These are phyloP conservation scores for Colletotrichum cuscutae DNA, from an alignment of 2,329 filamentous ascomycete genomes.

Conservation along the genomic window DNA sequence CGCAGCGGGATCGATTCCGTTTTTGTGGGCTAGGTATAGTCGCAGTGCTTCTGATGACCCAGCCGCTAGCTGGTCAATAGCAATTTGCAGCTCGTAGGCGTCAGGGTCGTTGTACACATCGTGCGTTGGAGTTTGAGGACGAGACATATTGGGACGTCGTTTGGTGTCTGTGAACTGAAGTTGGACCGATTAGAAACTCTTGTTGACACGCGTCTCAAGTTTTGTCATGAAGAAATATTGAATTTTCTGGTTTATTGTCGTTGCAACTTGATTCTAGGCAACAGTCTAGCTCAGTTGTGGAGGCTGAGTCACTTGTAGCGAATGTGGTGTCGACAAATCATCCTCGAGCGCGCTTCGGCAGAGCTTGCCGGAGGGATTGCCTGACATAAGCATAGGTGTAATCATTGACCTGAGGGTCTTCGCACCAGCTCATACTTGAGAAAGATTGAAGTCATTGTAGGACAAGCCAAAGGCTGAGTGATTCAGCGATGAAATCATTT, in stretches of 20 bases:
- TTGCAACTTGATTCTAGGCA: neutral
- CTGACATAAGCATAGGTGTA: neutral
- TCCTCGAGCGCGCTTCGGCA: neutral
- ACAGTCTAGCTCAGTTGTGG: neutral
- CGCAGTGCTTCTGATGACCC: constrained; percentile 16
- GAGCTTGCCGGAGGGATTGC: neutral
- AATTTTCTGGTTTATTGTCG: neutral
- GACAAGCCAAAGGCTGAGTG: neutral
- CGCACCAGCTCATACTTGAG: neutral
- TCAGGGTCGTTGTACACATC: neutral
- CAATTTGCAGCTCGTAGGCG: constrained; percentile 19
- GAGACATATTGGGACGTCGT: neutral
- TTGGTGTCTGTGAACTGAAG: neutral
- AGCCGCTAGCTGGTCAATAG: constrained; percentile 16
- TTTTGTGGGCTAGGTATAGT: neutral
- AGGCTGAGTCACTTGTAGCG: neutral
- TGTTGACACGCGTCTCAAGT: neutral
- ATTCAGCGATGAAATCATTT: neutral
- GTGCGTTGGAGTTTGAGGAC: neutral
- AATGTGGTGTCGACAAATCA: neutral
- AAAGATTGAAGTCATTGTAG: neutral
- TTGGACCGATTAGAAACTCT: neutral
- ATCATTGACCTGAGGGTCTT: neutral
- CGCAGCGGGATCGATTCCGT: neutral
- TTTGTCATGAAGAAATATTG: neutral